Base-by-base conservation (phyloP, 305 asterid species). In the Stenogyne calaminthoides region DNA sequence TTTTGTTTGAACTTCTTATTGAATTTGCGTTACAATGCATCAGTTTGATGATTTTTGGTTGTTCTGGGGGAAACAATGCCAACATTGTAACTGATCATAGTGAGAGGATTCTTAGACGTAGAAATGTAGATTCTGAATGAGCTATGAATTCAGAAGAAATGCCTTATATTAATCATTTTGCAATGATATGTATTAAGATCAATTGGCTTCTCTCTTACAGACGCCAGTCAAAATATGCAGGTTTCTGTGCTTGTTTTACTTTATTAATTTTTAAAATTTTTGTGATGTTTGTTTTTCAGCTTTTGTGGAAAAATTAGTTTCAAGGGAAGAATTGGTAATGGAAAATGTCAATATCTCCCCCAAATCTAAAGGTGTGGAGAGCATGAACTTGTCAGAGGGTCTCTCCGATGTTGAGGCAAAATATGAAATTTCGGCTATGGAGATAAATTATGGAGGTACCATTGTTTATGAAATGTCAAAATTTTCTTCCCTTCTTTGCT, bases 301-400 rank as follows among this genome's bases (percentile, higher is more conserved):
- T 71, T 91, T 90, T 34, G 89, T 84, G 69, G 84, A 82, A 14
- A 90, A 81, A 82, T 75, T 88, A 70, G 69, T 78, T 62, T 67
- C 77, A 2, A 78, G 82, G 58, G 86, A 76, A 12, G 88, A 52
- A 54, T 61, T 66, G 44, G 39, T 86, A 67, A 68, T 65, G 77
- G 90, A 77, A 64, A 90, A 80, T 82, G 71, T 90, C 46, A 85
- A 83, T 64, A 71, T 82, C 47, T 90, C 92, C 74, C 91, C 91
- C 4, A 90, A 90, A 81, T 76, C 91, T 71, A 92, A 88, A 78
- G 89, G 85, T 3, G 80, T 72, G 37, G 92, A 80, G 57, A 78
- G 72, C 72, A 83, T 70, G 81, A 78, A 71, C 79, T 64, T 86
- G 79, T 77, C 80, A 1, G 85, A 78, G 55, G 64, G 78, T 71